Conservation (phyloP, 306 rosid genomes). For the Dryas octopetala region DNA sequence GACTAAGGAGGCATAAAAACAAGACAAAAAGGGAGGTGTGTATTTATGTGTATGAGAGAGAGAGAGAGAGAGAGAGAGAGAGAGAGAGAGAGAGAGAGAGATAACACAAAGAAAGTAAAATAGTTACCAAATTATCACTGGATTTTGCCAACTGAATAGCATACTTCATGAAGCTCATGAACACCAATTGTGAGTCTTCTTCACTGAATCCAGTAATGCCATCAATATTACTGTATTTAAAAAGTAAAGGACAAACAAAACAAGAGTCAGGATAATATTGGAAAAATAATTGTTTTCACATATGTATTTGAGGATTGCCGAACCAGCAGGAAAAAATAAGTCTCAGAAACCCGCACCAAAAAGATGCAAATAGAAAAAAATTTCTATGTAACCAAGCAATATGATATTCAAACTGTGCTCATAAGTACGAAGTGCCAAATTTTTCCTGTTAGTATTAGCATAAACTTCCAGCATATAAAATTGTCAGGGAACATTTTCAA, state of each 20-base stretch:
- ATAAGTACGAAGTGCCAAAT: not conserved
- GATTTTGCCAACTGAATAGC: constrained; percentile 71
- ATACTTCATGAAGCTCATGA: constrained; percentile 54
- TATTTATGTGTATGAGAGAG: not conserved
- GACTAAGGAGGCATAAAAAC: not conserved
- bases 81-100: constrained; percentile 11
- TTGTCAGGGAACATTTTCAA: not conserved
- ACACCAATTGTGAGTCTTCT: constrained; percentile 55
- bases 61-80: not conserved
- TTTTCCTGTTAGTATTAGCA: not conserved
- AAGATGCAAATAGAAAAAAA: not conserved
- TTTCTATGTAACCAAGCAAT: not conserved
- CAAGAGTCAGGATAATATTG: constrained; percentile 5
- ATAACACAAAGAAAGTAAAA: constrained; percentile 15
- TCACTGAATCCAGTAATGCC: constrained; percentile 82
- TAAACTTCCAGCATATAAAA: not conserved
- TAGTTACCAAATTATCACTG: constrained; percentile 49
- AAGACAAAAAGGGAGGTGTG: not conserved
- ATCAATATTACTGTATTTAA: constrained; percentile 62
- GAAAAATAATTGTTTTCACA: constrained; percentile 18
- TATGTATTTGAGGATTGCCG: not conserved
- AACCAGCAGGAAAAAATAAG: not conserved
- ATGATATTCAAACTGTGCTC: no score
- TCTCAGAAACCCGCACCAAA: not conserved
- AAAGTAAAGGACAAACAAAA: not conserved